phyloP scores from a whole-genome alignment of 2,329 filamentous ascomycete species.

The Drechslerella coelobrocha region DNA sequence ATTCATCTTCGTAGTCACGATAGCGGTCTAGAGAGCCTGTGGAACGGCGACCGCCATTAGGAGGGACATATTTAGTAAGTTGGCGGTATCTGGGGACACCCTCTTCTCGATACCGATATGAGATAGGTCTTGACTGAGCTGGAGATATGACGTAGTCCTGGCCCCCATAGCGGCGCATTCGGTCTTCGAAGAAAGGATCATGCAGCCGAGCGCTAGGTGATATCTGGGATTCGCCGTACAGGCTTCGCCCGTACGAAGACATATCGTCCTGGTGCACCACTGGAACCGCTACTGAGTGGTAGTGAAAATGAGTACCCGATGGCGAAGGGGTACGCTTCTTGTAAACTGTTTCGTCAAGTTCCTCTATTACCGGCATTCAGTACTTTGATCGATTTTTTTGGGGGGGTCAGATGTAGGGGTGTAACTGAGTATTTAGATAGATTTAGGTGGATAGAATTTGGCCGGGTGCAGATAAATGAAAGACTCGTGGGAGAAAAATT shows the following conservation, averaged over 20 bases:
- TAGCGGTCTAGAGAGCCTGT: slow-evolving; percentile 43
- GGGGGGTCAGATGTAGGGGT: background rate
- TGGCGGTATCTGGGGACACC: slow-evolving; percentile 40
- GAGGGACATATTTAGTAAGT: slow-evolving; percentile 36
- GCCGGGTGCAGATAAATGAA: background rate
- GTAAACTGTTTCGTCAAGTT: slow-evolving; percentile 31
- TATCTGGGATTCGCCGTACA: slow-evolving; percentile 46
- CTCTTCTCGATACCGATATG: slow-evolving; percentile 48
- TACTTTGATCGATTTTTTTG: slow-evolving; percentile 23
- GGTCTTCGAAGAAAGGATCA: slow-evolving; percentile 49
- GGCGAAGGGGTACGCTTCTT: slow-evolving; percentile 30
- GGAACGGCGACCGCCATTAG: slow-evolving; percentile 32
- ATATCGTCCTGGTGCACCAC: slow-evolving; percentile 40
- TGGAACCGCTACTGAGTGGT: slow-evolving; percentile 38
- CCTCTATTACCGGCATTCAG: slow-evolving; percentile 51
- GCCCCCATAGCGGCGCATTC: slow-evolving; percentile 45
- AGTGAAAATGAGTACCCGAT: slow-evolving; percentile 43
- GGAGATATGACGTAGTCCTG: slow-evolving; percentile 46
- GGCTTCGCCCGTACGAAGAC: slow-evolving; percentile 40
- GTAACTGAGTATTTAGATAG: slow-evolving; percentile 3
- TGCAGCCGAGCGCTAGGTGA: slow-evolving; percentile 34
- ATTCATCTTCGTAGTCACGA: slow-evolving; percentile 42
- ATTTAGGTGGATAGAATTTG: background rate
- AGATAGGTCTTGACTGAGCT: slow-evolving; percentile 14
- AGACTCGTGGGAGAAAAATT: slow-evolving; percentile 7